These are phyloP conservation scores for Ascochyta lentis DNA, from an alignment of 2,329 filamentous ascomycete genomes.

Conservation along the genomic window DNA sequence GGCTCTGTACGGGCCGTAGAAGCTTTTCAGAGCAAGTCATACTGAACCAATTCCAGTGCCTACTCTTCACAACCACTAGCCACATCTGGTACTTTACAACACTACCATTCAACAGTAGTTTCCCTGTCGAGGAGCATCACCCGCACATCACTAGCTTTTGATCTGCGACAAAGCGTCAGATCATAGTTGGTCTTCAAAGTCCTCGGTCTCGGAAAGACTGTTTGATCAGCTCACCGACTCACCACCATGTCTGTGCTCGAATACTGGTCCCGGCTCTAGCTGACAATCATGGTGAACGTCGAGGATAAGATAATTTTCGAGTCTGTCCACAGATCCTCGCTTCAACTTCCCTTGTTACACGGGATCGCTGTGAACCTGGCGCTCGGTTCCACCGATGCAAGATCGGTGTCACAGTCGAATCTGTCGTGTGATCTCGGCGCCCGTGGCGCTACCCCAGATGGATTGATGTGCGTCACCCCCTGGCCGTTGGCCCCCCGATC, in stretches of 20 bases:
- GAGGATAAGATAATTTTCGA: constrained; percentile 2
- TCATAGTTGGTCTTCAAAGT: not conserved
- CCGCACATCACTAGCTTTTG: not conserved
- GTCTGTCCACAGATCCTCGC: constrained; percentile 22
- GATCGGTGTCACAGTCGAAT: constrained; percentile 44
- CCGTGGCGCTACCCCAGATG: constrained; percentile 39
- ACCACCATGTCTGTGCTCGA: constrained; percentile 3
- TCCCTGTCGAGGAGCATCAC: not conserved
- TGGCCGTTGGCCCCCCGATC: constrained; percentile 28
- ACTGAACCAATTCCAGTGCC: not conserved
- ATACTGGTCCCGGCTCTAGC: not conserved
- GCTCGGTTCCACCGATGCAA: constrained; percentile 47
- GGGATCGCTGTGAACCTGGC: constrained; percentile 45
- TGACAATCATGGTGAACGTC: not conserved
- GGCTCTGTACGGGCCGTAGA: not conserved
- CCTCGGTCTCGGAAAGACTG: not conserved
- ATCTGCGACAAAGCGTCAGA: constrained; percentile 5
- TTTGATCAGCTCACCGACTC: not conserved
- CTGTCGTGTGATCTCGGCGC: constrained; percentile 37
- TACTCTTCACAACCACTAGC: not conserved
- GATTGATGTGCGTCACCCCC: constrained; percentile 43
- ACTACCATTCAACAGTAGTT: not conserved
- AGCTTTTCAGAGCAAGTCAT: not conserved
- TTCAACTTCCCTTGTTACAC: constrained; percentile 36
- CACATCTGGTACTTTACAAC: not conserved